A percentile compares a stretch with the other conserved stretches of the same genome.
Conservation (phyloP, 2,329 filamentous ascomycete species). For the Chalara sp. region DNA sequence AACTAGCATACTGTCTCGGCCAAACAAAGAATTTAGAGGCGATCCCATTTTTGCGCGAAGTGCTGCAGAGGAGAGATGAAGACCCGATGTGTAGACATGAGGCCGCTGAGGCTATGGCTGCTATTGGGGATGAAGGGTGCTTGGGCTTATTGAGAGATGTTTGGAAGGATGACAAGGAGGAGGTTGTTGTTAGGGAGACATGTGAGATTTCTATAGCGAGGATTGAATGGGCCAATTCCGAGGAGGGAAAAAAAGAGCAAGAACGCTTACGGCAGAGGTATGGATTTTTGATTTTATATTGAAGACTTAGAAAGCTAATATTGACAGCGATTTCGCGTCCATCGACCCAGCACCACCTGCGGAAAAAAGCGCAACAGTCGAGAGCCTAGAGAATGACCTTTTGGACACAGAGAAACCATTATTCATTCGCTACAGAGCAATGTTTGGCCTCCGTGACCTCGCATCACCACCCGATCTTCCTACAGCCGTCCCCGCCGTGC, state of each 20-base stretch:
- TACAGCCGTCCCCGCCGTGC: conserved; percentile 80
- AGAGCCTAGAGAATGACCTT: conserved; percentile 67
- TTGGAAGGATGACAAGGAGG: conserved; percentile 69
- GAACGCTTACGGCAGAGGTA: conserved; percentile 65
- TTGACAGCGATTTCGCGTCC: conserved; percentile 78
- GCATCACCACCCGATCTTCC: conserved; percentile 88
- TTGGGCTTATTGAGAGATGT: conserved; percentile 67
- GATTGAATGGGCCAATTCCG: conserved; percentile 86
- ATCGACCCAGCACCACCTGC: conserved; percentile 92
- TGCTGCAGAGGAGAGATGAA: conserved; percentile 72
- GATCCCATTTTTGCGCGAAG: conserved; percentile 62
- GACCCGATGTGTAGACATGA: conserved; percentile 96
- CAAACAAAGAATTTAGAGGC: conserved; percentile 77
- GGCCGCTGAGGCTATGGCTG: conserved; percentile 89
- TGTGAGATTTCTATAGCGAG: conserved; percentile 95
- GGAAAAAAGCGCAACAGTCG: conserved; percentile 64
- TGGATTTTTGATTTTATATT: conserved; percentile 16
- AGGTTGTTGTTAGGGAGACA: conserved; percentile 81
- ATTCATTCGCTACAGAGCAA: conserved; percentile 91
- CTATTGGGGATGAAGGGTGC: conserved; percentile 69
- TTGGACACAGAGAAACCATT: conserved; percentile 74
- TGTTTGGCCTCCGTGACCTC: conserved; percentile 94
- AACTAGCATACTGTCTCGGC: conserved; percentile 93
- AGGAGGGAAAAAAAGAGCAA: conserved; percentile 65
- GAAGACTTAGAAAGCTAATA: conserved; percentile 13